phyloP scores from a whole-genome alignment of 768 basidiomycete genomes.

The Strobilomyces confusus region DNA sequence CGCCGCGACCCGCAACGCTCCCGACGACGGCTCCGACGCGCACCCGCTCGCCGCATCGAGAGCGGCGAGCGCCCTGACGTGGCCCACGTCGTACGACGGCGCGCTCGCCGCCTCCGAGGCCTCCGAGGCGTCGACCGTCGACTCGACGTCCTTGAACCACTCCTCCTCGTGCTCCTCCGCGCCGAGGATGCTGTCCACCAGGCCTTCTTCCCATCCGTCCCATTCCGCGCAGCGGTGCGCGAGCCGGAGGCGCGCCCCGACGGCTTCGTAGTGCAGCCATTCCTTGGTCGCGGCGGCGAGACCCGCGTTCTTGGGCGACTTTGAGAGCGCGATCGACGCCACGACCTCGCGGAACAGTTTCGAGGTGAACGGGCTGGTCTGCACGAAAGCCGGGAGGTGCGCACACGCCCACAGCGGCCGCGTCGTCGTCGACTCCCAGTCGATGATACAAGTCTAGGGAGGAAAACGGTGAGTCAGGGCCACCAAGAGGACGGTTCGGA shows the following conservation, averaged over 20 bases:
- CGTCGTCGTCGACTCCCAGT: constrained; percentile 90
- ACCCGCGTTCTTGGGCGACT: constrained; percentile 23
- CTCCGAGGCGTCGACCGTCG: constrained; percentile 18
- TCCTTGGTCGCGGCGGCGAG: constrained; percentile 51
- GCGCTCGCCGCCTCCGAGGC: constrained; percentile 18
- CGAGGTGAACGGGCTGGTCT: constrained; percentile 70
- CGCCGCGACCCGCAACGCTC: constrained; percentile 22
- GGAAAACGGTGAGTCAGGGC: background rate
- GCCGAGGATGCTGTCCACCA: constrained; percentile 71
- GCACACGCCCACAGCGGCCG: constrained; percentile 83
- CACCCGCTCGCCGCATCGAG: background rate
- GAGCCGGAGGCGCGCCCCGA: constrained; percentile 63
- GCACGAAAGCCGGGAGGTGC: constrained; percentile 76
- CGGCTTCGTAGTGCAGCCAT: constrained; percentile 71
- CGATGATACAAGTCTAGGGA: constrained; percentile 75
- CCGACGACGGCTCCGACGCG: constrained; percentile 15
- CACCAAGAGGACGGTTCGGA: constrained; percentile 4
- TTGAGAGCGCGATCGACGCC: constrained; percentile 38
- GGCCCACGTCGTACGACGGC: background rate
- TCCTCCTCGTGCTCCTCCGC: constrained; percentile 67
- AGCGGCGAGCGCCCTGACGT: background rate
- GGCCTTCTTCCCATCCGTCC: constrained; percentile 90
- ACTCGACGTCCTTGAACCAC: constrained; percentile 53
- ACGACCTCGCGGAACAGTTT: constrained; percentile 68
- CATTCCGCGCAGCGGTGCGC: constrained; percentile 82